Evolutionary conservation across 1,284 basidiomycete genomes (phyloP), one percentile per base, ranked within the genome.

Genomic region (Golubevia sp.): DNA sequence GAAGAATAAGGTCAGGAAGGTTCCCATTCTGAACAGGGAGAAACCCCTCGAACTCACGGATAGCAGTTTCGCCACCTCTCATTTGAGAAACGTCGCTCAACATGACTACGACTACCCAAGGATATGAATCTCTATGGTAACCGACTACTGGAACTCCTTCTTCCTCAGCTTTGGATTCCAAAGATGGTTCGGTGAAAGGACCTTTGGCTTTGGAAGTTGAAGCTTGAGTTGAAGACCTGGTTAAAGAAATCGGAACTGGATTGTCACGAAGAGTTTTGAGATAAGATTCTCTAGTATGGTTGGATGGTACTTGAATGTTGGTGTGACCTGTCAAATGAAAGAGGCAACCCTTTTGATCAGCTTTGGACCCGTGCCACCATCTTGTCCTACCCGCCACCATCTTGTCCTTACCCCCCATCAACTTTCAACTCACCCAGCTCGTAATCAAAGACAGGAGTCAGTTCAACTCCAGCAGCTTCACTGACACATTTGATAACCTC

Each of bases 11-110:
- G 30, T 34, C 5, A 3, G 30, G 30, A 5, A 34, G 5, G 30
- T 3, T 34, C 30, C 5, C 4, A 34, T 3, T 34, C n/a, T n/a
- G n/a, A n/a, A n/a, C 30, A 34, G 30, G 5, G 30, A 34, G 30
- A 34, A 34, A 34, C 30, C 30, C 30, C 11, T 34, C 30, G 30
- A 5, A 34, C 30, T 34, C 30, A 34, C 30, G 38, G 21, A 78
- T 57, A 21, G 66, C 75, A 2, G 75, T 78, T 59, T 79, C 77
- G 4, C 77, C 77, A 15, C 76, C 76, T 38, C 62, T 58, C 76
- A 79, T 78, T 20, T 58, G 60, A 2, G 61, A 60, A 34, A 68
- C 66, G 57, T 77, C 74, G 7, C 61, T 65, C 1, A 77, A 68
- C 76, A 79, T 77, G 21, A 76, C 57, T 3, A 76, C 76, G 59